phyloP scores from a whole-genome alignment of 108 stramenopile genomes.

The Pseudonitzschia multistriata region DNA sequence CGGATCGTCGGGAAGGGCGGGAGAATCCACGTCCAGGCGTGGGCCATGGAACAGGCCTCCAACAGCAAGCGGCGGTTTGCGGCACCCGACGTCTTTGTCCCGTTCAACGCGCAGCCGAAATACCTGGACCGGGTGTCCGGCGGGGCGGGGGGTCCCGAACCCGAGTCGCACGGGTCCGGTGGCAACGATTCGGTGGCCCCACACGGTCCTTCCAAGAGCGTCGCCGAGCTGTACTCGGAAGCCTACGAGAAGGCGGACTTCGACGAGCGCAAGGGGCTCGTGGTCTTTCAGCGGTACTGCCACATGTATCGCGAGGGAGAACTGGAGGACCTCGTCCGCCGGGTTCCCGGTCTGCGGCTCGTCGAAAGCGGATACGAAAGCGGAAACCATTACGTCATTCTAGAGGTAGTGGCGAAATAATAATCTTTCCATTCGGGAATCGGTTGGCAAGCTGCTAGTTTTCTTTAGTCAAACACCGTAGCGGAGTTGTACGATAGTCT shows the following conservation, averaged over 20 bases:
- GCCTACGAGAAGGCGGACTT: constrained; percentile 72
- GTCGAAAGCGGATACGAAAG: constrained; percentile 72
- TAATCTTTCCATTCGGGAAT: neutral
- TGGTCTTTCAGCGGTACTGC: constrained; percentile 96
- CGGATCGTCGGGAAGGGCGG: constrained; percentile 87
- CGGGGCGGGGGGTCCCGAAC: neutral
- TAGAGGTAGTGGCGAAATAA: constrained; percentile 36
- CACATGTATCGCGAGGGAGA: constrained; percentile 96
- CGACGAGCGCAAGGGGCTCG: constrained; percentile 82
- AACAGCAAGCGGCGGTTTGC: constrained; percentile 82
- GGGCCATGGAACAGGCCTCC: constrained; percentile 94
- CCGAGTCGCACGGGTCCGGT: neutral
- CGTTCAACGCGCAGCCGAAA: constrained; percentile 93
- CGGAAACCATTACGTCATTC: constrained; percentile 80
- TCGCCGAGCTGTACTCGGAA: constrained; percentile 72
- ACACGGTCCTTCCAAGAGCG: constrained; percentile 45
- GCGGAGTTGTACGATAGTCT: no score
- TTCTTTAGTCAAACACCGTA: no score
- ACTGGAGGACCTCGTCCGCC: constrained; percentile 69
- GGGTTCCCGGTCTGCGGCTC: constrained; percentile 49
- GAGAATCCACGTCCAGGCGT: constrained; percentile 90
- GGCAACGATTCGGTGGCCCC: neutral
- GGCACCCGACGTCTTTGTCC: constrained; percentile 92
- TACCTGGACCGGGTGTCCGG: constrained; percentile 51
- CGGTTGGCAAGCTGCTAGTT: no score